phyloP scores from a whole-genome alignment of 164 flowering plant species.

The Kingdonia uniflora region DNA sequence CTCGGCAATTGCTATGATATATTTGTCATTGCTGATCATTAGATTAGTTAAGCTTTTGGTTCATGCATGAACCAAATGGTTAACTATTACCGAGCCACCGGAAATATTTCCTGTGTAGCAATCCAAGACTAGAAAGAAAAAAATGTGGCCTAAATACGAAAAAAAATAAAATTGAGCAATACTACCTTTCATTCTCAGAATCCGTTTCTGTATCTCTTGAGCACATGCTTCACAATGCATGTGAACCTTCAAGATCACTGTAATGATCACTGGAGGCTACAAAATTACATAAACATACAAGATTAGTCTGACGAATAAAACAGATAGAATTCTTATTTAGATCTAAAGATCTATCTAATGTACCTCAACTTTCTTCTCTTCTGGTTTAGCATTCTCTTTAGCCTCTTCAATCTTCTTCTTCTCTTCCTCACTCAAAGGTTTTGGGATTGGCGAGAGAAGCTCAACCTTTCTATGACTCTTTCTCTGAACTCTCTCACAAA shows the following conservation, averaged over 20 bases:
- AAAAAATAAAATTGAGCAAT: not conserved
- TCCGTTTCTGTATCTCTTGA: slow-evolving; percentile 59
- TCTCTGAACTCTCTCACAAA: slow-evolving; percentile 50
- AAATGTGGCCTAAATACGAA: no score
- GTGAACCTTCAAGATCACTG: slow-evolving; percentile 57
- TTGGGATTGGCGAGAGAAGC: slow-evolving; percentile 62
- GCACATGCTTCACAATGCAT: slow-evolving; percentile 95
- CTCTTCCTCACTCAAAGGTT: slow-evolving; percentile 41
- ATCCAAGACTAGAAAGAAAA: no score
- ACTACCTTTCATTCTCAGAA: slow-evolving; percentile 69
- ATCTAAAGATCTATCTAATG: not conserved
- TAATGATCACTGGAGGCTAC: slow-evolving; percentile 39
- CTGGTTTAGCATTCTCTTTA: slow-evolving; percentile 37
- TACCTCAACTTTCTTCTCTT: slow-evolving; percentile 62
- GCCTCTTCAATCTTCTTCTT: slow-evolving; percentile 29
- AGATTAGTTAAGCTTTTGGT: no score
- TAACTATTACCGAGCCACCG: no score
- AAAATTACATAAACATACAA: no score
- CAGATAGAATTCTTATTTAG: no score
- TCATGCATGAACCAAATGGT: no score
- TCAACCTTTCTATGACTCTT: slow-evolving; percentile 61
- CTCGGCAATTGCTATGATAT: no score
- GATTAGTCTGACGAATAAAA: no score
- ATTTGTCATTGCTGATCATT: no score
- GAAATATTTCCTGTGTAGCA: no score